Evolutionary conservation across 768 basidiomycete species (phyloP).

Genomic region (Rhizopogon vesiculosus): DNA sequence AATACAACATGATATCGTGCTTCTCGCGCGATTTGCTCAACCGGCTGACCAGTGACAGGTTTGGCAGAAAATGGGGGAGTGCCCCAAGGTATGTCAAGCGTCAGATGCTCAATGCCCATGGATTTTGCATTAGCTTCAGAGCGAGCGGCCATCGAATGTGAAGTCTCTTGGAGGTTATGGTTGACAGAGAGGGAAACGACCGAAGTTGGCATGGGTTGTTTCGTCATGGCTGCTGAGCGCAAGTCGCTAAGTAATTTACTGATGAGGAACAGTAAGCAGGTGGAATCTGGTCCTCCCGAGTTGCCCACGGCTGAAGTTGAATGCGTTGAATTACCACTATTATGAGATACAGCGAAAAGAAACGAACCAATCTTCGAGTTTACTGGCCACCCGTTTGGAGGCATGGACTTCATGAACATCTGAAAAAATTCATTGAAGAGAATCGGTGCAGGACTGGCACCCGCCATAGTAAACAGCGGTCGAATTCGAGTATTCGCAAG

Average conservation of each 20-base stretch:
- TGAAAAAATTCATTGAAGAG: slow-evolving; percentile 43
- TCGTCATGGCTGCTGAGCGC: slow-evolving; percentile 9
- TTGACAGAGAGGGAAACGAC: slow-evolving; percentile 62
- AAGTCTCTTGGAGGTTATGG: slow-evolving; percentile 62
- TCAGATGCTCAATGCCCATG: slow-evolving; percentile 43
- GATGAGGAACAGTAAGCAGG: slow-evolving; percentile 70
- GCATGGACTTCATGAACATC: slow-evolving; percentile 41
- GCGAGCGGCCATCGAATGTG: slow-evolving; percentile 48
- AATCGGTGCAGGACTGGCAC: slow-evolving; percentile 28
- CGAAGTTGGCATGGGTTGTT: slow-evolving; percentile 14
- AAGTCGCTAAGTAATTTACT: slow-evolving; percentile 33
- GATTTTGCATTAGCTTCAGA: slow-evolving; percentile 38
- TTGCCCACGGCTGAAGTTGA: slow-evolving; percentile 57
- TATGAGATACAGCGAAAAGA: not conserved
- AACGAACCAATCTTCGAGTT: slow-evolving; percentile 38
- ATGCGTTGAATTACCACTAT: not conserved
- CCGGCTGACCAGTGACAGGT: slow-evolving; percentile 33
- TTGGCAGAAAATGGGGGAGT: slow-evolving; percentile 41
- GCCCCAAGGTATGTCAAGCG: slow-evolving; percentile 54
- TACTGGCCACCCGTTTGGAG: slow-evolving; percentile 43
- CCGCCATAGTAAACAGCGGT: not conserved
- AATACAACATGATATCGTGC: slow-evolving; percentile 56
- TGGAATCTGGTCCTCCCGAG: slow-evolving; percentile 83
- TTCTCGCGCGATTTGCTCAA: slow-evolving; percentile 55
- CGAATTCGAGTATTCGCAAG: not conserved